phyloP scores from a whole-genome alignment of 1,284 basidiomycete genomes.

The Xerocomus nothofagi region DNA sequence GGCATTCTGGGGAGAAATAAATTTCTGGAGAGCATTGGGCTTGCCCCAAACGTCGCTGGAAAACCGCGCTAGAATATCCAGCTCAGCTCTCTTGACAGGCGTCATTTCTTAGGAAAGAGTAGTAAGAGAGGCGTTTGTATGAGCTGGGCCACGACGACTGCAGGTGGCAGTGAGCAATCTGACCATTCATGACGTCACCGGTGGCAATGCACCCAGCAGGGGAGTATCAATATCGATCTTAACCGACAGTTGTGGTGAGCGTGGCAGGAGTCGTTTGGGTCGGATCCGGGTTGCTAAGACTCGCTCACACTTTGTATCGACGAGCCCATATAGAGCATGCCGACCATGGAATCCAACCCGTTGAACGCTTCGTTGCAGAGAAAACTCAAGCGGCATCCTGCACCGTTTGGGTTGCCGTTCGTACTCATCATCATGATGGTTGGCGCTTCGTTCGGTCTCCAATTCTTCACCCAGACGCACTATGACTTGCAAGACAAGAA shows the following conservation, averaged over 20 bases:
- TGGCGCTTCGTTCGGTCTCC: constrained; percentile 82
- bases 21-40: background rate
- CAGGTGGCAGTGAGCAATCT: no score
- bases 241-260: no score
- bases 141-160: no score
- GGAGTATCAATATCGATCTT: no score
- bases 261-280: no score
- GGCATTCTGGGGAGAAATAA: background rate
- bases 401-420: constrained; percentile 86
- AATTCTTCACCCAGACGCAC: constrained; percentile 84
- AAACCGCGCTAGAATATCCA: background rate
- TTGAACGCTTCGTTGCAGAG: constrained; percentile 47
- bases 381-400: constrained; percentile 57
- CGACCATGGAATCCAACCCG: constrained; percentile 59
- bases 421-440: constrained; percentile 83
- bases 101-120: no score
- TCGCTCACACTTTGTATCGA: no score
- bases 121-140: no score
- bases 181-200: no score
- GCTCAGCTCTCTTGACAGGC: no score
- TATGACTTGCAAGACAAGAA: constrained; percentile 89
- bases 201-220: no score
- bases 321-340: constrained; percentile 50
- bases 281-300: no score
- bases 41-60: background rate